Conservation (phyloP, 371 early-diverging fungal genomes). For the Mucor piriformis region DNA sequence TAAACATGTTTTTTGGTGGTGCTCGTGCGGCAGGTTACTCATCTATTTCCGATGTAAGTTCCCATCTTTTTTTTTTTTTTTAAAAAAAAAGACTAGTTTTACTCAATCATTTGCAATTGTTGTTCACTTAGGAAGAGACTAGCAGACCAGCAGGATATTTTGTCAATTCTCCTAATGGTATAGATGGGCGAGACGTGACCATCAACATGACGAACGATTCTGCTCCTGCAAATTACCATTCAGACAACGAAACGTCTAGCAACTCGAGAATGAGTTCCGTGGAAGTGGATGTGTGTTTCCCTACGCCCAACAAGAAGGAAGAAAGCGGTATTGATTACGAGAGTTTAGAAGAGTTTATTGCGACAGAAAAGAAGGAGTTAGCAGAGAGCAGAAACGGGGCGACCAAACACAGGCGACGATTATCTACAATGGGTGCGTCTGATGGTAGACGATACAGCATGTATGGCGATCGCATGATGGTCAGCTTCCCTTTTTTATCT, state of each 20-base stretch:
- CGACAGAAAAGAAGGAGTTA: constrained; percentile 12
- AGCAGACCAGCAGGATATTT: neutral
- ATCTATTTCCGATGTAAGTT: constrained; percentile 12
- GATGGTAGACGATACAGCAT: constrained; percentile 29
- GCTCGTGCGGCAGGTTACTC: constrained; percentile 5
- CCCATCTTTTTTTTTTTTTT: neutral
- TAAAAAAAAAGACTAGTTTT: neutral
- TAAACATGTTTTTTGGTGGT: constrained; percentile 28
- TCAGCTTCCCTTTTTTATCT: neutral
- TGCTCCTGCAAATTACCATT: constrained; percentile 18
- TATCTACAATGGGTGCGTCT: constrained; percentile 28
- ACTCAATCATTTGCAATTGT: no score
- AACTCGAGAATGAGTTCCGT: constrained; percentile 24
- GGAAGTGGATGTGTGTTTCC: constrained; percentile 52
- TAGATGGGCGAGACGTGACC: constrained; percentile 8
- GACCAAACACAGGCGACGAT: constrained; percentile 11
- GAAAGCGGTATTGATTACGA: constrained; percentile 40
- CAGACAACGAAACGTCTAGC: constrained; percentile 31
- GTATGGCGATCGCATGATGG: constrained; percentile 31
- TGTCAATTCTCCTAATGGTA: neutral
- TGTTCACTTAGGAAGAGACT: neutral
- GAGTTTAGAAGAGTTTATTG: constrained; percentile 25
- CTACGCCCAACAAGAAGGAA: constrained; percentile 34
- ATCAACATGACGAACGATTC: constrained; percentile 17
- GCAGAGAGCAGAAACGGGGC: neutral